These are phyloP conservation scores for Candida schatavii DNA, from an alignment of 805 yeast genomes.

Conservation along the genomic window DNA sequence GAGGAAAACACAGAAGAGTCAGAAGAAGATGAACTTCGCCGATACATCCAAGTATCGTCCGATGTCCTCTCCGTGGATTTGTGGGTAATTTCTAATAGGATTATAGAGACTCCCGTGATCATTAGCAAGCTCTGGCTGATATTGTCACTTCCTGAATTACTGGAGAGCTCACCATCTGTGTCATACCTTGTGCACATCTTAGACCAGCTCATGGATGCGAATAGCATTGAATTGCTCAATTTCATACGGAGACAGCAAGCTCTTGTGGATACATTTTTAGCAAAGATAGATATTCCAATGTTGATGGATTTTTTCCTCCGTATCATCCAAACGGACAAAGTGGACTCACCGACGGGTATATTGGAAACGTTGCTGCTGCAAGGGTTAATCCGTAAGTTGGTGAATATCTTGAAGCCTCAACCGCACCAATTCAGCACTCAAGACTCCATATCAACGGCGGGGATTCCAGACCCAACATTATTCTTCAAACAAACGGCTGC, in stretches of 20 bases:
- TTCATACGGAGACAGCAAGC: constrained; percentile 67
- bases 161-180: constrained; percentile 38
- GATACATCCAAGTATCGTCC: constrained; percentile 38
- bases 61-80: constrained; percentile 40
- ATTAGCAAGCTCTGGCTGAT: constrained; percentile 43
- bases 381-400: constrained; percentile 65
- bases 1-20: constrained; percentile 22
- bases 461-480: constrained; percentile 27
- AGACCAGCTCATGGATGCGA: constrained; percentile 75
- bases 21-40: constrained; percentile 29
- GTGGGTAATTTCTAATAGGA: constrained; percentile 42
- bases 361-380: constrained; percentile 74
- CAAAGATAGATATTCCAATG: constrained; percentile 89
- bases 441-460: background rate
- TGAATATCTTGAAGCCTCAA: constrained; percentile 68
- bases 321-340: constrained; percentile 89
- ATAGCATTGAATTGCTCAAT: constrained; percentile 57
- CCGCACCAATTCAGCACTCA: constrained; percentile 16
- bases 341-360: constrained; percentile 84
- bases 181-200: constrained; percentile 57
- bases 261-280: constrained; percentile 76
- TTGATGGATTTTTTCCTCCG: constrained; percentile 89
- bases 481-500: constrained; percentile 80
- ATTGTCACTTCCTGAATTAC: constrained; percentile 25
- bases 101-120: constrained; percentile 39